Evolutionary conservation across 2,329 filamentous ascomycete genomes (phyloP).

Genomic region (Fusarium decemcellulare): DNA sequence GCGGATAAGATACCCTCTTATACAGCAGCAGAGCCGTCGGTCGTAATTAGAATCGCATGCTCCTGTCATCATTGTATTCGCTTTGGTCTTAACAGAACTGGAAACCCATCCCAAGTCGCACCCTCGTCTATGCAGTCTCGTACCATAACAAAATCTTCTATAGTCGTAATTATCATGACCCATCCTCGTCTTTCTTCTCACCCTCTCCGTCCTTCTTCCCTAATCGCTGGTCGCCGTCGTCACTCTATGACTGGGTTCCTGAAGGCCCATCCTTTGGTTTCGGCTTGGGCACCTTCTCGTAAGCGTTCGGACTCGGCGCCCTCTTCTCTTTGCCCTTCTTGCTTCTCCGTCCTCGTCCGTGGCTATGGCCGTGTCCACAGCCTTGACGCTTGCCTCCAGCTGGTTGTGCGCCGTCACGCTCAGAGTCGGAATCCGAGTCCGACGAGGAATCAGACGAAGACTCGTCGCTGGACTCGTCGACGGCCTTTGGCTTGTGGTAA

Average conservation of each 20-base stretch:
- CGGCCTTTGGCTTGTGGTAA: constrained; percentile 87
- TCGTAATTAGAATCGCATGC: constrained; percentile 8
- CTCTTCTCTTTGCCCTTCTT: constrained; percentile 57
- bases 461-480: constrained; percentile 86
- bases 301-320: constrained; percentile 82
- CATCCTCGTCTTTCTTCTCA: constrained; percentile 5
- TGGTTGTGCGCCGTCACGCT: constrained; percentile 44
- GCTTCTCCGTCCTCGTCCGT: constrained; percentile 49
- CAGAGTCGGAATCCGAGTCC: constrained; percentile 62
- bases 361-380: constrained; percentile 53
- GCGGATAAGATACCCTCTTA: constrained; percentile 35
- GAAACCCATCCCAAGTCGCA: background rate
- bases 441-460: constrained; percentile 72
- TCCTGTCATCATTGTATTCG: constrained; percentile 22
- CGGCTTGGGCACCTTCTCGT: constrained; percentile 77
- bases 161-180: constrained; percentile 30
- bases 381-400: constrained; percentile 56
- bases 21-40: constrained; percentile 12
- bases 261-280: constrained; percentile 52
- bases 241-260: constrained; percentile 40
- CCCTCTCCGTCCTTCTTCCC: background rate
- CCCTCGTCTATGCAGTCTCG: constrained; percentile 3
- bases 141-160: constrained; percentile 11
- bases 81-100: constrained; percentile 5
- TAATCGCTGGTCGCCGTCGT: background rate